Conservation (phyloP, 2,329 filamentous ascomycete genomes). For the Penicillium sclerotiorum region DNA sequence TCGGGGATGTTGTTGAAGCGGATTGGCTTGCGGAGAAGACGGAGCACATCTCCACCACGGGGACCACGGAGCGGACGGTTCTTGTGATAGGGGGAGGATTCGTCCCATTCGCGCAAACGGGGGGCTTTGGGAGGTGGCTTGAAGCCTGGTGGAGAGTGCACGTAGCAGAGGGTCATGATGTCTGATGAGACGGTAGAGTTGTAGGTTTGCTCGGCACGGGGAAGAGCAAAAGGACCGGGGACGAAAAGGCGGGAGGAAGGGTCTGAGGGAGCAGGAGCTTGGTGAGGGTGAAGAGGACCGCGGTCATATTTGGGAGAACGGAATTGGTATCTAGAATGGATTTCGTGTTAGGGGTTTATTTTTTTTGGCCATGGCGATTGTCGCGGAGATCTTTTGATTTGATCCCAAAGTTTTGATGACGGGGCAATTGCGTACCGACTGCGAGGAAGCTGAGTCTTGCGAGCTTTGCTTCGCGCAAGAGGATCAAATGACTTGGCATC, state of each 20-base stretch:
- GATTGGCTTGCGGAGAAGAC: slow-evolving; percentile 57
- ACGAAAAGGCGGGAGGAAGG: slow-evolving; percentile 85
- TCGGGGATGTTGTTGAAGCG: slow-evolving; percentile 84
- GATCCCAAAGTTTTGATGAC: neutral
- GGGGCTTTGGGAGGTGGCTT: slow-evolving; percentile 59
- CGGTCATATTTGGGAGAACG: slow-evolving; percentile 93
- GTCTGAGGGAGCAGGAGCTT: slow-evolving; percentile 83
- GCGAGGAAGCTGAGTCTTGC: slow-evolving; percentile 50
- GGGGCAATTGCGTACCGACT: slow-evolving; percentile 54
- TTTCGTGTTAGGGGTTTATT: slow-evolving; percentile 8
- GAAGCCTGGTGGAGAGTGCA: slow-evolving; percentile 80
- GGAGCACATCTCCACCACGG: slow-evolving; percentile 68
- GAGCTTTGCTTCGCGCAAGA: slow-evolving; percentile 48
- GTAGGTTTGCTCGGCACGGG: slow-evolving; percentile 88
- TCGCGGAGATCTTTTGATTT: neutral
- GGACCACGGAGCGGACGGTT: slow-evolving; percentile 84
- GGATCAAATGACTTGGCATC: slow-evolving; percentile 54
- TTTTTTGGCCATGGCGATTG: neutral
- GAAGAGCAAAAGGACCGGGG: slow-evolving; percentile 86
- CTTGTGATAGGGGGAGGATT: slow-evolving; percentile 89
- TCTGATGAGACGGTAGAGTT: slow-evolving; percentile 83
- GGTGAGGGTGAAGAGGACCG: slow-evolving; percentile 88
- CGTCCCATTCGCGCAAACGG: slow-evolving; percentile 82
- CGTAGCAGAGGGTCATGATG: slow-evolving; percentile 85
- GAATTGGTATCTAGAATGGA: slow-evolving; percentile 76